Conservation (phyloP, 2,329 filamentous ascomycete species). For the Amylocarpus encephaloides region DNA sequence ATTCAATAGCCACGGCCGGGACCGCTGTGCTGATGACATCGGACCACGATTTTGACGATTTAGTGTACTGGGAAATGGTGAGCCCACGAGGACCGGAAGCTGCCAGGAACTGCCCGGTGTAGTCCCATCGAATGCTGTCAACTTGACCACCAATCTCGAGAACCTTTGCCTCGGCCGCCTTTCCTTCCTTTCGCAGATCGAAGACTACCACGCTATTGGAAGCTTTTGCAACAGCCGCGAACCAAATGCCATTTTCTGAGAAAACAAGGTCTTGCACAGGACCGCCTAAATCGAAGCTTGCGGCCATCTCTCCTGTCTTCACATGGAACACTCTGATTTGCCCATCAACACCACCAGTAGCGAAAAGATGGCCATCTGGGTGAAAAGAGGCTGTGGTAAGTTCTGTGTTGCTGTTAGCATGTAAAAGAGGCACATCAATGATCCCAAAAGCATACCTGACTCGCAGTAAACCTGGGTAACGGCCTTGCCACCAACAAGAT, state of each 20-base stretch:
- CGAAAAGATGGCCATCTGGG: slow-evolving; percentile 91
- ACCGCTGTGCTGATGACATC: slow-evolving; percentile 75
- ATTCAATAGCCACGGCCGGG: slow-evolving; percentile 65
- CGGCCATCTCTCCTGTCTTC: slow-evolving; percentile 69
- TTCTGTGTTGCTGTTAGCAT: slow-evolving; percentile 22
- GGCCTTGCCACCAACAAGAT: slow-evolving; percentile 59
- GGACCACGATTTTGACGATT: slow-evolving; percentile 81
- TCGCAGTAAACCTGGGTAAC: slow-evolving; percentile 76
- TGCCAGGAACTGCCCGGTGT: slow-evolving; percentile 87
- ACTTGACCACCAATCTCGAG: slow-evolving; percentile 78
- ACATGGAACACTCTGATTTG: slow-evolving; percentile 87
- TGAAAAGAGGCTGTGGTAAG: slow-evolving; percentile 75
- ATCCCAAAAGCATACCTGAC: slow-evolving; percentile 53
- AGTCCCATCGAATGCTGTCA: slow-evolving; percentile 79
- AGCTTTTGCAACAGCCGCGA: slow-evolving; percentile 73
- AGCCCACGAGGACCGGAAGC: slow-evolving; percentile 73
- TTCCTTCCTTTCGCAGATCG: slow-evolving; percentile 87
- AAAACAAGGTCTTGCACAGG: slow-evolving; percentile 74
- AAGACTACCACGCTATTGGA: slow-evolving; percentile 79
- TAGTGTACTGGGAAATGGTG: slow-evolving; percentile 84
- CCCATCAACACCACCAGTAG: slow-evolving; percentile 71
- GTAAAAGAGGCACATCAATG: neutral
- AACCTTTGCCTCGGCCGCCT: slow-evolving; percentile 73
- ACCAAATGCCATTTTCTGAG: slow-evolving; percentile 95
- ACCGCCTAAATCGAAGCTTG: slow-evolving; percentile 62